Conservation (phyloP, 2,329 filamentous ascomycete genomes). For the Mariannaea sp. region DNA sequence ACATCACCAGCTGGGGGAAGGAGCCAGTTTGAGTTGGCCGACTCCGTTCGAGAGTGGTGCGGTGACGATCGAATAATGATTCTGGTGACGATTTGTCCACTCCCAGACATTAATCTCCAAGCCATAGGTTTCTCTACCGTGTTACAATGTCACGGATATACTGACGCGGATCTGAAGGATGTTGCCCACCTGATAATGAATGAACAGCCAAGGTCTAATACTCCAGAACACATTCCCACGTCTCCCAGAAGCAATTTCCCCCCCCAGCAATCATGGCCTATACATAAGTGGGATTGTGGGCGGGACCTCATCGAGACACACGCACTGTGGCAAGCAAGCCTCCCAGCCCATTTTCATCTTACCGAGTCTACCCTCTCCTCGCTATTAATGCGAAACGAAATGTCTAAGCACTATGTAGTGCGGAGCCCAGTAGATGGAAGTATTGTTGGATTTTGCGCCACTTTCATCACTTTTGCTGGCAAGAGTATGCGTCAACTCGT, state of each 20-base stretch:
- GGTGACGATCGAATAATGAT: slow-evolving; percentile 55
- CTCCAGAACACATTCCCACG: slow-evolving; percentile 6
- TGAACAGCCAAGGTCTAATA: slow-evolving; percentile 32
- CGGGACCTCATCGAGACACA: slow-evolving; percentile 49
- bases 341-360: slow-evolving; percentile 50
- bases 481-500: slow-evolving; percentile 57
- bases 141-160: slow-evolving; percentile 55
- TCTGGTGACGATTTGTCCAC: slow-evolving; percentile 56
- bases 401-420: slow-evolving; percentile 61
- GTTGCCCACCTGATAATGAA: slow-evolving; percentile 59
- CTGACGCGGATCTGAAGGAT: slow-evolving; percentile 51
- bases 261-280: slow-evolving; percentile 46
- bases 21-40: slow-evolving; percentile 58
- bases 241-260: slow-evolving; percentile 21
- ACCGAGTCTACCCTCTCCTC: slow-evolving; percentile 48
- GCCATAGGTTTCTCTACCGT: slow-evolving; percentile 56
- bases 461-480: slow-evolving; percentile 62
- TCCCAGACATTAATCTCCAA: slow-evolving; percentile 46
- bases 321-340: slow-evolving; percentile 55
- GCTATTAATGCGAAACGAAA: slow-evolving; percentile 59
- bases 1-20: slow-evolving; percentile 49
- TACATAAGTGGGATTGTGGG: slow-evolving; percentile 47
- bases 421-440: slow-evolving; percentile 48
- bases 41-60: slow-evolving; percentile 49
- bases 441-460: slow-evolving; percentile 63